These are phyloP conservation scores for Dillenia turbinata DNA, from an alignment of 164 flowering plant species.

Conservation along the genomic window DNA sequence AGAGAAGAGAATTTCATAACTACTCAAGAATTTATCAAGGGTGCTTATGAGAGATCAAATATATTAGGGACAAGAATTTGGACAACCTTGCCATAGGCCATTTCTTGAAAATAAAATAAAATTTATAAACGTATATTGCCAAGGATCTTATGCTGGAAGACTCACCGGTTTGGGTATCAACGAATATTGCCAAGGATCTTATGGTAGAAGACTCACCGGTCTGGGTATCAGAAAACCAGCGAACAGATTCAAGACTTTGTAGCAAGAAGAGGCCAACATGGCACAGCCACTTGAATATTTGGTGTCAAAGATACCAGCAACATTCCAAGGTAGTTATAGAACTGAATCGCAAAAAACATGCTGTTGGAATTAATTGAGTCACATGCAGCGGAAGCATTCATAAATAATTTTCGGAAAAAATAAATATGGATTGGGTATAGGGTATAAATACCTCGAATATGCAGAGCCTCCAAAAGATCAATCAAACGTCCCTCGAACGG, in stretches of 20 bases:
- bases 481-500: too few relatives aligned
- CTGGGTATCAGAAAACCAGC: slow-evolving; percentile 45
- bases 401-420: too few relatives aligned
- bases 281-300: slow-evolving; percentile 27
- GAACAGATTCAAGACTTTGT: slow-evolving; percentile 35
- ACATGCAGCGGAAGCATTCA: too few relatives aligned
- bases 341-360: slow-evolving; percentile 33
- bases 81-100: too few relatives aligned
- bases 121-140: not conserved
- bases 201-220: slow-evolving; percentile 30
- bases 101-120: not conserved
- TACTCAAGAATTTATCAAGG: too few relatives aligned
- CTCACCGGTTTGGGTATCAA: slow-evolving; percentile 47
- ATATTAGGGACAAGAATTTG: too few relatives aligned
- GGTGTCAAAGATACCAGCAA: slow-evolving; percentile 38
- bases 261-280: slow-evolving; percentile 17
- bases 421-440: too few relatives aligned
- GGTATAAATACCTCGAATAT: too few relatives aligned
- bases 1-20: too few relatives aligned
- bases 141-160: not conserved
- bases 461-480: too few relatives aligned
- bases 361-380: too few relatives aligned
- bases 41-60: too few relatives aligned
- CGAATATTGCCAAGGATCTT: not conserved
- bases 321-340: slow-evolving; percentile 47